Conservation (phyloP, 805 yeast genomes). For the Ogataea siamensis region DNA sequence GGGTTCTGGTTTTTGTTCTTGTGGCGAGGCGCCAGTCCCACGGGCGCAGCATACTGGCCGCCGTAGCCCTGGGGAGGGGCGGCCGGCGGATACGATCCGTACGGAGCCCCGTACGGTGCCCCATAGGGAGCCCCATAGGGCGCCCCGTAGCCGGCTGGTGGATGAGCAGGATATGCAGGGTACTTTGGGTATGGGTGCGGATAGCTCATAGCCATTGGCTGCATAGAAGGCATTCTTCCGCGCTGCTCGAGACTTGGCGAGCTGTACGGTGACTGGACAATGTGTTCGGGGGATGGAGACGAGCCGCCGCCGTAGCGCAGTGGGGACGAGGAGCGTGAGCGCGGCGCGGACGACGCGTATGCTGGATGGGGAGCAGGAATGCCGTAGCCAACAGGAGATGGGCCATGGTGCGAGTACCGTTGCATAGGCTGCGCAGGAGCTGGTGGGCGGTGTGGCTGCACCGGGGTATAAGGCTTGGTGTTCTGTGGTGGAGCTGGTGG, state of each 20-base stretch:
- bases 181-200: conserved; percentile 2
- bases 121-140: background rate
- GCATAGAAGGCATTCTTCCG: conserved; percentile 5
- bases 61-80: background rate
- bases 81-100: too few relatives aligned
- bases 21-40: conserved; percentile 44
- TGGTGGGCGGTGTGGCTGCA: background rate
- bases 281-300: conserved; percentile 8
- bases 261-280: conserved; percentile 8
- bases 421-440: background rate
- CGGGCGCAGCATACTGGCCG: conserved; percentile 46
- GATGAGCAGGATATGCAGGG: conserved; percentile 1
- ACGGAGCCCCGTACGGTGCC: background rate
- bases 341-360: conserved; percentile 2
- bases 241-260: conserved; percentile 15
- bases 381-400: background rate
- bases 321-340: conserved; percentile 10
- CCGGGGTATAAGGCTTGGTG: too few relatives aligned
- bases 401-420: background rate
- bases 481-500: background rate
- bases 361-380: conserved; percentile 2
- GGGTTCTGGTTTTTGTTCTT: conserved; percentile 33
- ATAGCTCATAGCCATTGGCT: conserved; percentile 6
- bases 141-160: conserved; percentile 1
- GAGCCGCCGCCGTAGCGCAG: conserved; percentile 5